Evolutionary conservation across 2,329 filamentous ascomycete genomes (phyloP).

Genomic region (Fusarium protoensiforme): DNA sequence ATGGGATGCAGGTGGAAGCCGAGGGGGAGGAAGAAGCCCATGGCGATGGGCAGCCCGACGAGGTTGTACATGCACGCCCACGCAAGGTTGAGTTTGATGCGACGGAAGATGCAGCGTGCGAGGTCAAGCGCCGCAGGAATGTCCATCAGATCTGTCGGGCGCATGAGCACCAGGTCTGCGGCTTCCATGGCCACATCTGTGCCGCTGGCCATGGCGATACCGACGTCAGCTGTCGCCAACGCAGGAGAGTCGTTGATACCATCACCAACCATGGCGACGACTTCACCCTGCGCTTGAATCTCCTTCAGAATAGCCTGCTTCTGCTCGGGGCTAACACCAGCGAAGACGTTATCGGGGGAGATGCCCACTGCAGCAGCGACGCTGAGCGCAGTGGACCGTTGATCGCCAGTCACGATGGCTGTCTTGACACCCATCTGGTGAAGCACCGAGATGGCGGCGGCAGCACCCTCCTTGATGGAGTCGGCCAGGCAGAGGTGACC

Average conservation of each 20-base stretch:
- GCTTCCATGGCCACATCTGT: constrained; percentile 99
- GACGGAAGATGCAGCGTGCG: constrained; percentile 83
- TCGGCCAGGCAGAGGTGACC: constrained; percentile 88
- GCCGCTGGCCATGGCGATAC: constrained; percentile 91
- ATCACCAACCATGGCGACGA: constrained; percentile 97
- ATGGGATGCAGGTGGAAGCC: constrained; percentile 91
- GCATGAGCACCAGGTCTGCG: constrained; percentile 95
- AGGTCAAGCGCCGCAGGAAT: constrained; percentile 90
- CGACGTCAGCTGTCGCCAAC: constrained; percentile 89
- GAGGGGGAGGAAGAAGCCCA: constrained; percentile 94
- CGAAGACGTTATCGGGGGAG: constrained; percentile 77
- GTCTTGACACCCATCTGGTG: constrained; percentile 86
- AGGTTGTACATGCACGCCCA: constrained; percentile 97
- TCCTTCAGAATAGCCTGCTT: constrained; percentile 87
- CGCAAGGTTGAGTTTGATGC: constrained; percentile 92
- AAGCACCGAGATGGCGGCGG: constrained; percentile 82
- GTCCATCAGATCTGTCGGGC: constrained; percentile 88
- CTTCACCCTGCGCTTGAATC: constrained; percentile 78
- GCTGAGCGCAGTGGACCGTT: constrained; percentile 82
- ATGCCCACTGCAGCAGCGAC: constrained; percentile 89
- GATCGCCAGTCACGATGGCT: constrained; percentile 94
- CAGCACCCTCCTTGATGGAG: constrained; percentile 88
- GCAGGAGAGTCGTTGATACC: constrained; percentile 99
- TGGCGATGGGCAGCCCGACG: constrained; percentile 92
- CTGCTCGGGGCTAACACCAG: constrained; percentile 89